Percentiles rank a stretch among this genome's conserved stretches.
Evolutionary conservation across 2,329 filamentous ascomycete species (phyloP).

Genomic region (Xylariales sp.): DNA sequence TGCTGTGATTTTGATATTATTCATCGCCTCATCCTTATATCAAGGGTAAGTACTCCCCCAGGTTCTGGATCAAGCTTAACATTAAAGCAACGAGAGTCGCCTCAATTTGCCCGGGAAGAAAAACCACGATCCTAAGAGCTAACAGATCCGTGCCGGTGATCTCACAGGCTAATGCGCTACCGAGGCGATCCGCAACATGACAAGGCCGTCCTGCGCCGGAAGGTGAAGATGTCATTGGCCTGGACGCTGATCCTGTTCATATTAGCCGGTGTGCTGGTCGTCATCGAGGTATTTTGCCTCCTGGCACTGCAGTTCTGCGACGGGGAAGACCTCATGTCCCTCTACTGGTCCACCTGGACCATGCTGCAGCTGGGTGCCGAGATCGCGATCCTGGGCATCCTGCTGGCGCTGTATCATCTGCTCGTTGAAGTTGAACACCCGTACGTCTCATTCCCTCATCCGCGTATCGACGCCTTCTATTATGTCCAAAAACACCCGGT

Average conservation of each 20-base stretch:
- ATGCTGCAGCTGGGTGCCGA: slow-evolving; percentile 55
- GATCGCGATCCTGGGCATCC: slow-evolving; percentile 53
- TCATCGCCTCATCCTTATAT: slow-evolving; percentile 30
- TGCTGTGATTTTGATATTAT: slow-evolving; percentile 30
- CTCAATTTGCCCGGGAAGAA: slow-evolving; percentile 1
- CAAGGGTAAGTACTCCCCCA: slow-evolving; percentile 21
- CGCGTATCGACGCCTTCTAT: not conserved
- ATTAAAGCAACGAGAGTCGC: too few species aligned
- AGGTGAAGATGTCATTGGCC: slow-evolving; percentile 28
- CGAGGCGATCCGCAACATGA: slow-evolving; percentile 24
- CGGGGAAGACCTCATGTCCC: slow-evolving; percentile 53
- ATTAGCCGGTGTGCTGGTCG: slow-evolving; percentile 37
- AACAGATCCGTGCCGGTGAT: too few species aligned
- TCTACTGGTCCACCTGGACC: slow-evolving; percentile 60
- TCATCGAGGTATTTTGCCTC: slow-evolving; percentile 52
- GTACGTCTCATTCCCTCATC: slow-evolving; percentile 25
- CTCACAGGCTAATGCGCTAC: slow-evolving; percentile 29
- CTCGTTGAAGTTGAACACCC: slow-evolving; percentile 47
- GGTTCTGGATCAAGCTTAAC: not conserved
- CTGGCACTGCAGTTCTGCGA: slow-evolving; percentile 55
- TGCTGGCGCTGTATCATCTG: slow-evolving; percentile 47
- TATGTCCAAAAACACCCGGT: not conserved
- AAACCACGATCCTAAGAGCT: too few species aligned
- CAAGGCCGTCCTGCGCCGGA: slow-evolving; percentile 30
- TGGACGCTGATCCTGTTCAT: slow-evolving; percentile 31